Percentiles rank a stretch among this genome's conserved stretches.
These are phyloP conservation scores for Boletus pseudopeckii DNA, from an alignment of 768 basidiomycete genomes.

Conservation along the genomic window DNA sequence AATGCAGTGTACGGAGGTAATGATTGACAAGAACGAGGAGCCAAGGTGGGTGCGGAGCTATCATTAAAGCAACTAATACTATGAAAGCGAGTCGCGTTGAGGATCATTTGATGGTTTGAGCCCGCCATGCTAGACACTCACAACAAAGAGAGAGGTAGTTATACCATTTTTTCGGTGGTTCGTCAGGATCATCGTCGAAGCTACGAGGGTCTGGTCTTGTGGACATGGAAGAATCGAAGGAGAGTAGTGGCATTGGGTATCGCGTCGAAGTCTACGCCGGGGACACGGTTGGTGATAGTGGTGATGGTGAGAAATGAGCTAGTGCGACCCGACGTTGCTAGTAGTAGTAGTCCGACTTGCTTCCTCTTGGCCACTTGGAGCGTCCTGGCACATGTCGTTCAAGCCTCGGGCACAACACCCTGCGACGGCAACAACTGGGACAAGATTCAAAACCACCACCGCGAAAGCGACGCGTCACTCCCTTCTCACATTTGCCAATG, in stretches of 20 bases:
- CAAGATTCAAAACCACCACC: too few relatives aligned
- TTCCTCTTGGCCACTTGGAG: too few relatives aligned
- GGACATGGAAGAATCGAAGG: conserved; percentile 23
- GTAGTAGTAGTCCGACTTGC: background rate
- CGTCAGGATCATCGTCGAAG: conserved; percentile 33
- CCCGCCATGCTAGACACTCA: conserved; percentile 30
- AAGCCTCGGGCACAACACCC: background rate
- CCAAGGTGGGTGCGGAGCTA: conserved; percentile 74
- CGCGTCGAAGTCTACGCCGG: background rate
- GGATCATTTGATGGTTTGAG: background rate
- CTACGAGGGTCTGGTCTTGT: conserved; percentile 8
- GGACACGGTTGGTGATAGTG: background rate
- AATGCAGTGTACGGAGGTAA: conserved; percentile 54
- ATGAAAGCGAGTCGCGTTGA: conserved; percentile 3
- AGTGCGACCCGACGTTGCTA: background rate
- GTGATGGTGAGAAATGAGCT: conserved; percentile 2
- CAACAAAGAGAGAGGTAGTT: conserved; percentile 56
- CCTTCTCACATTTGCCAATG: background rate
- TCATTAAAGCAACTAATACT: conserved; percentile 54
- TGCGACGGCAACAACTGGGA: background rate
- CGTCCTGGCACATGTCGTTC: too few relatives aligned
- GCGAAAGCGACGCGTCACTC: background rate
- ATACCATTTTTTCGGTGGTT: conserved; percentile 47
- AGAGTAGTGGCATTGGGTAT: conserved; percentile 29
- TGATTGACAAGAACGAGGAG: conserved; percentile 65